Conservation (phyloP, 768 basidiomycete species). For the Goffeauzyma gilvescens region DNA sequence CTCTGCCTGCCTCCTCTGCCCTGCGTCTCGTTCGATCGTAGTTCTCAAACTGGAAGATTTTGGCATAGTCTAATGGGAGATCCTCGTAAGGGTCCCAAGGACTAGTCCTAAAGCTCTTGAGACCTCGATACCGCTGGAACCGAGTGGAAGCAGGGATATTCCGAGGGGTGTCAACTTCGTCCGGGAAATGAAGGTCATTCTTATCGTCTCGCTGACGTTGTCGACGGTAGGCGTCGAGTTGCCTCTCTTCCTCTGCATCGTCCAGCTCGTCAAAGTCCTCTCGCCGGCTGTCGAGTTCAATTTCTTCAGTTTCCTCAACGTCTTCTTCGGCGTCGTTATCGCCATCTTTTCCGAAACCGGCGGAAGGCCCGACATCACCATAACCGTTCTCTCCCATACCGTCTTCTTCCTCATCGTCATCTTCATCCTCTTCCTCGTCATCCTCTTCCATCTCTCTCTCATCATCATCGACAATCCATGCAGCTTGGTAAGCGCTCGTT, state of each 20-base stretch:
- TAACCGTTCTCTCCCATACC: conserved; percentile 19
- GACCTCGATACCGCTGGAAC: conserved; percentile 78
- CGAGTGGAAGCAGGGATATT: conserved; percentile 59
- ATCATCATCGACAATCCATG: conserved; percentile 80
- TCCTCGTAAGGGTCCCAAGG: conserved; percentile 98
- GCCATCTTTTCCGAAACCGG: conserved; percentile 15
- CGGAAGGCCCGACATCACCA: conserved; percentile 19
- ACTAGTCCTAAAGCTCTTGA: conserved; percentile 81
- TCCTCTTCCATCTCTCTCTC: conserved; percentile 44
- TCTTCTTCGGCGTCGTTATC: conserved; percentile 28
- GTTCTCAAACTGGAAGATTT: conserved; percentile 93
- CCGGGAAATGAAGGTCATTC: conserved; percentile 65
- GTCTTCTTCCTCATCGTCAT: conserved; percentile 26
- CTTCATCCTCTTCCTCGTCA: conserved; percentile 37
- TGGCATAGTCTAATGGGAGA: conserved; percentile 76
- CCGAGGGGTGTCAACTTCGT: conserved; percentile 85
- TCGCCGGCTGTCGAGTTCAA: conserved; percentile 36
- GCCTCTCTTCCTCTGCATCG: conserved; percentile 60
- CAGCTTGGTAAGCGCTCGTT: conserved; percentile 88
- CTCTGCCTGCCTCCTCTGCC: conserved; percentile 38
- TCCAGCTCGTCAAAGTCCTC: conserved; percentile 42
- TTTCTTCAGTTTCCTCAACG: conserved; percentile 44
- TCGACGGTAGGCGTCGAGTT: conserved; percentile 48
- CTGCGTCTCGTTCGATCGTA: conserved; percentile 61
- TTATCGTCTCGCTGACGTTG: conserved; percentile 27